Evolutionary conservation across 1,139 yeast species (phyloP), one percentile per base, ranked within the genome.

Genomic region (Yamadazyma pseudoaaseri): DNA sequence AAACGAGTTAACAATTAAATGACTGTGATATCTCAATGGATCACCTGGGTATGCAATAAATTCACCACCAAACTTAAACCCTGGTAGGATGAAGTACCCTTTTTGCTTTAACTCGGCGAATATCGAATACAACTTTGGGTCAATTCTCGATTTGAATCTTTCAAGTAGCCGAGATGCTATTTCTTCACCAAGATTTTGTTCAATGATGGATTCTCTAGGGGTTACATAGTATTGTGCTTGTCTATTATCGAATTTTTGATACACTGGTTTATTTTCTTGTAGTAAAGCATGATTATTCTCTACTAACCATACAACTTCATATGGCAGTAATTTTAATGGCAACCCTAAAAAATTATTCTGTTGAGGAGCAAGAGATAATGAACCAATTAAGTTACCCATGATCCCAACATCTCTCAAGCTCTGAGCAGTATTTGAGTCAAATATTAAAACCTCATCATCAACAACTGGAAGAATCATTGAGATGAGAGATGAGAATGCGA

Each of bases 1-100:
- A 3, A 65, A 52, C 1, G 80, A 71, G 34, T 78, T 77, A 2
- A 86, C 85, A 6, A 86, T 81, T 41, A 81, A 72, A 56, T 90
- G 96, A 2, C 97, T 85, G 57, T 92, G 98, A 51, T 79, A 92
- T 32, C 95, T 60, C 38, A 92, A 62, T 2, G 97, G 96, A 53
- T 92, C 98, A 0, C 97, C 97, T 0, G 97, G 97, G 48, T 92
- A 92, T 2, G 92, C 89, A 34, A 92, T 76, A 49, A 79, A 87
- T 38, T 81, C 80, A 3, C 96, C 95, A 1, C 98, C 98, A 54
- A 90, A 92, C 40, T 96, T 71, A 27, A 89, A 65, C 0, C 97
- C 98, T 0, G 97, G 96, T 22, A 89, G 70, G 15, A 89, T 44
- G 47, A 54, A 84, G 52, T 71, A 81, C 0, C 74, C 77, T 13